These are phyloP conservation scores for Cyberlindnera nakhonratchasimensis DNA, from an alignment of 805 yeast species.

Conservation along the genomic window DNA sequence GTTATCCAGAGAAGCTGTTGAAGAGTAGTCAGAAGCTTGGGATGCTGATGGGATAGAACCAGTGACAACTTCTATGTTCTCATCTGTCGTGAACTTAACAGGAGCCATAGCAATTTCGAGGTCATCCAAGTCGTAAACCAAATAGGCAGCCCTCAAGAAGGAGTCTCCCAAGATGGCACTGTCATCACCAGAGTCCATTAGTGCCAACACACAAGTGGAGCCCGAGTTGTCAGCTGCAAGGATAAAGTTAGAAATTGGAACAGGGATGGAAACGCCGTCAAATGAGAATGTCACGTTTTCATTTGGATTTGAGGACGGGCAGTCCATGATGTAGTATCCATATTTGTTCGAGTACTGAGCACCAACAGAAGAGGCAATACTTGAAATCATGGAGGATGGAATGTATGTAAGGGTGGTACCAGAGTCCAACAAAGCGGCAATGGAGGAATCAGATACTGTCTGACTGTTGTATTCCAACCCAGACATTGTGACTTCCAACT, in stretches of 20 bases:
- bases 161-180: constrained; percentile 49
- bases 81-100: constrained; percentile 35
- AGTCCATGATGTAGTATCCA: constrained; percentile 47
- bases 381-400: constrained; percentile 36
- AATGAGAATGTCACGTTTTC: constrained; percentile 39
- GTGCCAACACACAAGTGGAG: constrained; percentile 43
- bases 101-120: constrained; percentile 44
- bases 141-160: constrained; percentile 48
- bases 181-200: constrained; percentile 34
- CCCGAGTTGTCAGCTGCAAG: constrained; percentile 23
- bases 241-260: constrained; percentile 41
- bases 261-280: constrained; percentile 53
- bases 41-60: constrained; percentile 49
- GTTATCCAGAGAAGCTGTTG: constrained; percentile 30
- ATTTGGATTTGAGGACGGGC: constrained; percentile 28
- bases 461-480: constrained; percentile 12
- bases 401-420: constrained; percentile 45
- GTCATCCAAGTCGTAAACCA: constrained; percentile 51
- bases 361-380: constrained; percentile 37
- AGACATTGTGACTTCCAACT: constrained; percentile 44
- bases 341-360: constrained; percentile 39
- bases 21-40: constrained; percentile 43
- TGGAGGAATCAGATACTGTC: constrained; percentile 5
- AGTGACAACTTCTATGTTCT: constrained; percentile 44
- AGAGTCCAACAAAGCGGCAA: constrained; percentile 41